Evolutionary conservation across 2,329 filamentous ascomycete genomes (phyloP), one percentile per base, ranked within the genome.

Genomic region (Shiraia sp.): DNA sequence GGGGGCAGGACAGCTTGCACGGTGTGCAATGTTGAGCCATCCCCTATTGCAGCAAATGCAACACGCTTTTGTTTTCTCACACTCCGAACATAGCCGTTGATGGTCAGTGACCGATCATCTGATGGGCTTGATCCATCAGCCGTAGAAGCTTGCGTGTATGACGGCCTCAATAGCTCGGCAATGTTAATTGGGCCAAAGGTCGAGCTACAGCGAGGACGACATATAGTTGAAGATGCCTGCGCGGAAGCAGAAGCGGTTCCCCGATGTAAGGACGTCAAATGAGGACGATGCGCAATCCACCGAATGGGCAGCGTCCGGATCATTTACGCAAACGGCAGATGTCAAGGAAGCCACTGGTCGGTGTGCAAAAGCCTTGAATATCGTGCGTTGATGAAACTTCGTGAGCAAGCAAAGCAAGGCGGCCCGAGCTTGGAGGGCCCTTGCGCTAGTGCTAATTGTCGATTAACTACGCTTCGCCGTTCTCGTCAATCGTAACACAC

Each of bases 1-100:
- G 87, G 85, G 40, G 82, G 82, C 55, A 96, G 74, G 32, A 96
- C 83, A 32, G 86, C 89, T 73, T 99, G 93, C 40, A 97, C 69
- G 19, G 88, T 77, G 48, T 85, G 77, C 54, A 88, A 76, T 29
- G 87, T 90, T 10, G 90, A 95, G 31, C 93, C 93, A 75, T 99
- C 93, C 9, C 86, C 86, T 37, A 97, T 77, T 45, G 90, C 82
- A 37, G 91, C 86, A 72, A 99, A 97, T 4, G 87, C 85, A 45
- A 87, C 78, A 15, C 80, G 80, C 68, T 96, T 95, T 75, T 95
- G 90, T 67, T 89, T 88, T 49, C 92, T 81, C 46, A 96, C 85
- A 3, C 89, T 92, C 50, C 88, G 82, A 40, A 96, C 79, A 73
- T 87, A 92, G 47, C 91, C 92, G 65, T 87, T 80, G 55, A 96